Percentiles rank a stretch among this genome's conserved stretches.
Conservation (phyloP, 2,329 filamentous ascomycete genomes). For the Rhexocercosporidium sp. region DNA sequence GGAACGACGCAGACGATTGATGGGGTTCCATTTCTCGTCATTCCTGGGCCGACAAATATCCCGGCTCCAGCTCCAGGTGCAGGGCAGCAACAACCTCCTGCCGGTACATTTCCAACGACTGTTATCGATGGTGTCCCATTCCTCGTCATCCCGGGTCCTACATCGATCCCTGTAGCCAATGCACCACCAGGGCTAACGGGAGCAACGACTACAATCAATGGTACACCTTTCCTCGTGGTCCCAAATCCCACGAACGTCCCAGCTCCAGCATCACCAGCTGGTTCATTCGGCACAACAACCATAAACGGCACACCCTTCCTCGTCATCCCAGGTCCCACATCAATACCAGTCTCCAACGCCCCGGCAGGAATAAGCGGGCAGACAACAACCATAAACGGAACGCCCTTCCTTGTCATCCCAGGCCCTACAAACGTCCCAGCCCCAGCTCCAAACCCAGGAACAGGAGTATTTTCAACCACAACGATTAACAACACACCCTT, state of each 20-base stretch:
- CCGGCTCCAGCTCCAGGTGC: neutral
- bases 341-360: neutral
- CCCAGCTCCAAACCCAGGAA: neutral
- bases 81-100: neutral
- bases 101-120: neutral
- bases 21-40: slow-evolving; percentile 17
- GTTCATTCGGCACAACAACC: too few species aligned
- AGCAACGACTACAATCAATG: slow-evolving; percentile 2
- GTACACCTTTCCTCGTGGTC: neutral
- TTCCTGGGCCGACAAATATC: slow-evolving; percentile 18
- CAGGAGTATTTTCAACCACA: slow-evolving; percentile 8
- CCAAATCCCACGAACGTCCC: slow-evolving; percentile 16
- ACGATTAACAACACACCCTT: slow-evolving; percentile 20
- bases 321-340: neutral
- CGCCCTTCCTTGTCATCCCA: neutral
- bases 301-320: too few species aligned
- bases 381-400: slow-evolving; percentile 4
- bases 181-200: neutral
- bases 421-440: slow-evolving; percentile 17
- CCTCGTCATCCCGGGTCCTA: neutral
- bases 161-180: neutral
- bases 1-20: slow-evolving; percentile 19
- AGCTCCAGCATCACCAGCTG: neutral
- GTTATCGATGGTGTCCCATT: neutral
- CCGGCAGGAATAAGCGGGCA: neutral